These are phyloP conservation scores for Antitrichia curtipendula DNA, from an alignment of 225 moss, liverwort and hornwort genomes.

Conservation along the genomic window DNA sequence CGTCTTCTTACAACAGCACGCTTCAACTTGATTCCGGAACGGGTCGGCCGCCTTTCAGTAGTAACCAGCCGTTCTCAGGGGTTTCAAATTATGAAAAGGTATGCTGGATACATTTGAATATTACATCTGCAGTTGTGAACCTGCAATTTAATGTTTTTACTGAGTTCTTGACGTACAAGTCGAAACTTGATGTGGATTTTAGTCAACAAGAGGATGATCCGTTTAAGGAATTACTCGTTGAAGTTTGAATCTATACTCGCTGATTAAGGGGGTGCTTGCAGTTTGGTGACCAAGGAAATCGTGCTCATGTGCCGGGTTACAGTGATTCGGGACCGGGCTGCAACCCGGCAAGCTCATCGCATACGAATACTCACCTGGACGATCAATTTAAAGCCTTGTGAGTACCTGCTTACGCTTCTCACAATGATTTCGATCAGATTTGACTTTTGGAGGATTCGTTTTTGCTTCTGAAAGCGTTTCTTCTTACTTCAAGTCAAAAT, in stretches of 20 bases:
- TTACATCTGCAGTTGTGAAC: background rate
- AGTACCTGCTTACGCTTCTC: background rate
- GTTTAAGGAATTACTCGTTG: background rate
- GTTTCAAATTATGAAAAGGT: slow-evolving; percentile 27
- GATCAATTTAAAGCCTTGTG: slow-evolving; percentile 24
- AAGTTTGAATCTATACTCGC: background rate
- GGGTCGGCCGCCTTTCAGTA: slow-evolving; percentile 9
- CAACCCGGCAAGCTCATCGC: background rate
- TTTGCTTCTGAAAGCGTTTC: background rate
- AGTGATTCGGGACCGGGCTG: slow-evolving; percentile 11
- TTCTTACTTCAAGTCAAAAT: background rate
- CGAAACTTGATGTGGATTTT: background rate
- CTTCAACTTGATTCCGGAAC: slow-evolving; percentile 5
- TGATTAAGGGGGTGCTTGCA: slow-evolving; percentile 1
- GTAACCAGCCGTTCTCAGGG: slow-evolving; percentile 19
- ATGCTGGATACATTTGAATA: background rate
- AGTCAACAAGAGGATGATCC: background rate
- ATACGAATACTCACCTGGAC: slow-evolving; percentile 2
- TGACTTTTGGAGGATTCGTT: background rate
- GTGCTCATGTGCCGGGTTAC: background rate
- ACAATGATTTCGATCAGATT: background rate
- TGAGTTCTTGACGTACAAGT: background rate
- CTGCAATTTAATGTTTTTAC: background rate
- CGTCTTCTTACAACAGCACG: slow-evolving; percentile 1
- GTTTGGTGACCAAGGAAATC: slow-evolving; percentile 19